Evolutionary conservation across 805 yeast genomes (phyloP), one percentile per base, ranked within the genome.

Genomic region (Candida peoriensis): DNA sequence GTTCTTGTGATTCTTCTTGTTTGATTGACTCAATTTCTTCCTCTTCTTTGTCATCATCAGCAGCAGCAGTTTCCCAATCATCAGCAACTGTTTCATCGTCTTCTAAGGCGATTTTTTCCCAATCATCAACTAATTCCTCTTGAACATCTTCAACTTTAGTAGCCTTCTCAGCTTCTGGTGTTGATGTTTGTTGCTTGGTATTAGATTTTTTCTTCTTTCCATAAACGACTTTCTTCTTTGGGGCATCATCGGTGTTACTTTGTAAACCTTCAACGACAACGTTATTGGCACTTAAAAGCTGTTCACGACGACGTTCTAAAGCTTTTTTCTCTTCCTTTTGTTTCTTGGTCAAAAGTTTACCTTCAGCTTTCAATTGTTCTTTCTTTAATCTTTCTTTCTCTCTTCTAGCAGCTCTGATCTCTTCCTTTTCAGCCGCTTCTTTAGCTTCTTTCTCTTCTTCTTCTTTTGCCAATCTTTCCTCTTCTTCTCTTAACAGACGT

Each of bases 301-400:
- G 88, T 46, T 84, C 84, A 60, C 94, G 83, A 66, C 97, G 87
- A 58, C 84, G 83, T 56, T 90, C 97, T 52, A 80, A 75, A 26
- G 79, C 61, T 35, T 79, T 85, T 66, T 85, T 84, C 58, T 88
- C 95, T 61, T 88, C 96, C 64, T 84, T 87, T 70, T 93, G 98
- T 58, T 89, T 90, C 68, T 86, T 93, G 40, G 96, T 84, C 56
- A 93, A 66, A 36, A 81, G 78, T 58, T 93, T 93, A 55, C 99
- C 99, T 64, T 90, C 97, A 23, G 96, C 93, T 64, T 85, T 86
- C 59, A 93, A 76, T 64, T 86, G 90, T 53, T 93, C 98, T 47
- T 76, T 81, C 70, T 83, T 88, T 40, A 74, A 72, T 63, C 74
- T 82, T 54, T 90, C 97, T 58, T 77, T 84, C 62, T 93, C 98